Evolutionary conservation across 2,329 filamentous ascomycete genomes (phyloP).

Genomic region (Penicillium oxalicum): DNA sequence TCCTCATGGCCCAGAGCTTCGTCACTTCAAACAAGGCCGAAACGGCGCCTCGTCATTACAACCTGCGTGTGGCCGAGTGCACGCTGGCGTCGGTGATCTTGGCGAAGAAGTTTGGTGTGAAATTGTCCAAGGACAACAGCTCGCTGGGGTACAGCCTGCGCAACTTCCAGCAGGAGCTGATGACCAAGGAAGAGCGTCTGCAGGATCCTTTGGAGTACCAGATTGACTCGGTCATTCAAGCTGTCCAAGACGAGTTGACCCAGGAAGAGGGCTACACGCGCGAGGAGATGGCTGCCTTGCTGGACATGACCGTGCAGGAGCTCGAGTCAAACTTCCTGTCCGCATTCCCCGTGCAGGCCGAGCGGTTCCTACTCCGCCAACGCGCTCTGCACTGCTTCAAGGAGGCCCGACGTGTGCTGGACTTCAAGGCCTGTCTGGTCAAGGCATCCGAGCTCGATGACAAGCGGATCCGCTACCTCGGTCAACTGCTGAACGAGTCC

Average conservation of each 20-base stretch:
- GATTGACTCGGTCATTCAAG: conserved; percentile 64
- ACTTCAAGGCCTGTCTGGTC: conserved; percentile 72
- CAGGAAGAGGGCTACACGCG: conserved; percentile 81
- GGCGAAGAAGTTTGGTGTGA: conserved; percentile 54
- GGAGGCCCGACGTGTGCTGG: conserved; percentile 78
- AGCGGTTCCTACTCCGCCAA: conserved; percentile 79
- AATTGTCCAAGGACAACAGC: conserved; percentile 69
- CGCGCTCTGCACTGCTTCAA: conserved; percentile 85
- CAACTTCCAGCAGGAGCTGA: conserved; percentile 81
- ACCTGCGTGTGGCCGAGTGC: conserved; percentile 92
- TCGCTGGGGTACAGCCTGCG: conserved; percentile 78
- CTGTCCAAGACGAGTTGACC: conserved; percentile 65
- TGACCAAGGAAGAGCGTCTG: conserved; percentile 47
- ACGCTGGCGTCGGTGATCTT: conserved; percentile 72
- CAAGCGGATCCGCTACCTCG: conserved; percentile 67
- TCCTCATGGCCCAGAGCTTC: conserved; percentile 91
- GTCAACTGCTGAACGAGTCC: conserved; percentile 79
- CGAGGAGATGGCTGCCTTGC: conserved; percentile 69
- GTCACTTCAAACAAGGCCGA: conserved; percentile 92
- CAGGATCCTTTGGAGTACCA: conserved; percentile 56
- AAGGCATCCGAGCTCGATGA: conserved; percentile 50
- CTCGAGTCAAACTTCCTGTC: conserved; percentile 75
- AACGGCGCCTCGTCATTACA: conserved; percentile 90
- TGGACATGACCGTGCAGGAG: conserved; percentile 63
- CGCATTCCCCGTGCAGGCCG: conserved; percentile 81